These are phyloP conservation scores for Aspergillus quadrilineatus DNA, from an alignment of 2,329 filamentous ascomycete genomes.

Conservation along the genomic window DNA sequence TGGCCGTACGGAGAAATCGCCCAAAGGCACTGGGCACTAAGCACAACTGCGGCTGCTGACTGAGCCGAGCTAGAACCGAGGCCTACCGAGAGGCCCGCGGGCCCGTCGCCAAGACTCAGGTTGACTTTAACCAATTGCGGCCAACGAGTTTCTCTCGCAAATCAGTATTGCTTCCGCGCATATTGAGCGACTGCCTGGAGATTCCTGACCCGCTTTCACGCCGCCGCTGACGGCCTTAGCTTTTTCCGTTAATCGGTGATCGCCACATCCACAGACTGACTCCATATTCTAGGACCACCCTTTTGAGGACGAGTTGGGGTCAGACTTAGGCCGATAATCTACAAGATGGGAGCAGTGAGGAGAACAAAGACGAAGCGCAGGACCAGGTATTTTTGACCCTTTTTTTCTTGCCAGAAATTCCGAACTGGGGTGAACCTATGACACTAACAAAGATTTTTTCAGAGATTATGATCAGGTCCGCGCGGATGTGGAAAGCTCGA, in stretches of 20 bases:
- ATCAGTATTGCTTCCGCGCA: constrained; percentile 9
- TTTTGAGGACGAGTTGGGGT: not conserved
- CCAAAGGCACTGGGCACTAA: not conserved
- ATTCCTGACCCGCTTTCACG: constrained; percentile 30
- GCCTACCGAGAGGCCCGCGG: constrained; percentile 36
- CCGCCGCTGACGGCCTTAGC: constrained; percentile 17
- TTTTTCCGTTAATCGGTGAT: constrained; percentile 39
- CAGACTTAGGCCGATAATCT: constrained; percentile 21
- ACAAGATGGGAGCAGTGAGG: constrained; percentile 65
- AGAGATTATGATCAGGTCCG: constrained; percentile 94
- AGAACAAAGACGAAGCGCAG: constrained; percentile 72
- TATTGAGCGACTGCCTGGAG: constrained; percentile 31
- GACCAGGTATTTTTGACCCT: constrained; percentile 54
- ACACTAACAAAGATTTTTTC: constrained; percentile 25
- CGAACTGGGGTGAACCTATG: not conserved
- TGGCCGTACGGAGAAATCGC: constrained; percentile 16
- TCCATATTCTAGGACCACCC: constrained; percentile 7
- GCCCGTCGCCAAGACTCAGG: constrained; percentile 22
- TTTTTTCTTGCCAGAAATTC: not conserved
- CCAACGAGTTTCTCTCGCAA: constrained; percentile 17
- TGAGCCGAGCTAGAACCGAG: constrained; percentile 35
- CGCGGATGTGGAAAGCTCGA: constrained; percentile 73
- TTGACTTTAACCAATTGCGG: constrained; percentile 28
- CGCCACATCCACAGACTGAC: constrained; percentile 18
- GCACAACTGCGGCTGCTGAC: constrained; percentile 20